Conservation (phyloP, 805 yeast genomes). For the Candida fluviatilis region DNA sequence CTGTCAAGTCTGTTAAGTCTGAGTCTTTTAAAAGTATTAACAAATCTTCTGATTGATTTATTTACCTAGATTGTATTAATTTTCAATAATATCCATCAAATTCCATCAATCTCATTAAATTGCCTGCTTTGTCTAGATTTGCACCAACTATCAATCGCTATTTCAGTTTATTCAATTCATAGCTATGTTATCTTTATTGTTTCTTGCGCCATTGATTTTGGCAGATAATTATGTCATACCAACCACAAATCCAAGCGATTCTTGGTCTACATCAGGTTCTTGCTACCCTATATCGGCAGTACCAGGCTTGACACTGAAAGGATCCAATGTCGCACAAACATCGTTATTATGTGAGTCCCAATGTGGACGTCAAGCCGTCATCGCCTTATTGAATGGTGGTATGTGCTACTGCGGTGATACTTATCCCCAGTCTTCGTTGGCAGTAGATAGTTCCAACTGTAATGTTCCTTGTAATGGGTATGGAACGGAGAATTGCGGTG, state of each 20-base stretch:
- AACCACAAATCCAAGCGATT: constrained; percentile 5
- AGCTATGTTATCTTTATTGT: background rate
- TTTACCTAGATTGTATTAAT: no score
- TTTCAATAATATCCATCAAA: no score
- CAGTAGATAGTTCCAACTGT: constrained; percentile 25
- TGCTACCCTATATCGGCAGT: constrained; percentile 8
- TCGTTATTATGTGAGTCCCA: constrained; percentile 49
- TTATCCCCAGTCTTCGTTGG: constrained; percentile 23
- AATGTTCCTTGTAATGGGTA: constrained; percentile 34
- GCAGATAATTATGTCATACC: background rate
- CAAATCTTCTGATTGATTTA: no score
- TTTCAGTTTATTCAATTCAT: background rate
- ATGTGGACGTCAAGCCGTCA: constrained; percentile 44
- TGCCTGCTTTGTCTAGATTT: background rate
- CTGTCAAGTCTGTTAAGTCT: no score
- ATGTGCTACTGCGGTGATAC: constrained; percentile 38
- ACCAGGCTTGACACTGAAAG: constrained; percentile 24
- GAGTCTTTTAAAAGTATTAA: no score
- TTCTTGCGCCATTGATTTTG: background rate
- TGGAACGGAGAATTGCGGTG: constrained; percentile 37
- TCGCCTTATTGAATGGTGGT: constrained; percentile 32
- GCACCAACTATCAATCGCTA: no score
- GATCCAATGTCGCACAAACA: constrained; percentile 55
- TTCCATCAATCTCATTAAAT: no score
- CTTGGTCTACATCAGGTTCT: constrained; percentile 8